Conservation (phyloP, 1,284 basidiomycete genomes). For the Microbotryum violaceum region DNA sequence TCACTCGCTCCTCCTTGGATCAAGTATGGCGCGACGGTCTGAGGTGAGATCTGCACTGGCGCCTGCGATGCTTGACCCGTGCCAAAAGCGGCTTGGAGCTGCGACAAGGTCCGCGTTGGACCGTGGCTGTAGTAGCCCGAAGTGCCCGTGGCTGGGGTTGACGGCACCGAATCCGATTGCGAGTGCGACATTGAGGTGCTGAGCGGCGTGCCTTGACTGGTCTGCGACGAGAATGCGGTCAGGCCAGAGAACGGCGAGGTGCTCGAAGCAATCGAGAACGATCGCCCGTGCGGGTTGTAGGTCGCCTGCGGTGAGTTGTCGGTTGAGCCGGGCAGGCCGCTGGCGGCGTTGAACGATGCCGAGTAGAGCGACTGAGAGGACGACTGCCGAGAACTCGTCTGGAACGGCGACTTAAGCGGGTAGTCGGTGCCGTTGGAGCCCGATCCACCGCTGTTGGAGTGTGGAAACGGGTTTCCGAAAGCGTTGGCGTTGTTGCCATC, state of each 20-base stretch:
- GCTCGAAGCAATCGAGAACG: constrained; percentile 29
- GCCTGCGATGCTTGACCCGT: no score
- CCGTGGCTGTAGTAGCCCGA: constrained; percentile 14
- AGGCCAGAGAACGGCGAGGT: constrained; percentile 28
- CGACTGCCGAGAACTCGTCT: neutral
- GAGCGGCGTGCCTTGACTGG: constrained; percentile 17
- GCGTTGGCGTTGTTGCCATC: constrained; percentile 2
- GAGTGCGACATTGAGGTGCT: constrained; percentile 24
- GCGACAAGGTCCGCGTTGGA: constrained; percentile 8
- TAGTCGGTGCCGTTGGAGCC: no score
- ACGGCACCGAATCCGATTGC: constrained; percentile 22
- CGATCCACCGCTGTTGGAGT: no score
- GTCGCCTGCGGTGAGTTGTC: constrained; percentile 13
- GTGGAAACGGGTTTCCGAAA: neutral
- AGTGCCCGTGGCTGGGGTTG: constrained; percentile 11
- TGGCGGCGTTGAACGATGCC: constrained; percentile 12
- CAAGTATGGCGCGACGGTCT: no score
- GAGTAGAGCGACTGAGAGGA: constrained; percentile 9
- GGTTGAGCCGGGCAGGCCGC: constrained; percentile 1
- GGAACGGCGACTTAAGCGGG: neutral
- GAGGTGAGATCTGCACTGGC: no score
- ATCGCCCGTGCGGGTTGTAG: constrained; percentile 21
- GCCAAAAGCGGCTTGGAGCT: constrained; percentile 12
- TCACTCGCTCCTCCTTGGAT: no score
- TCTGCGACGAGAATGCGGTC: constrained; percentile 26